A percentile compares a stretch with the other conserved stretches of the same genome.
These are phyloP conservation scores for Silene conica DNA, from an alignment of 148 eudicot genomes.

Conservation along the genomic window DNA sequence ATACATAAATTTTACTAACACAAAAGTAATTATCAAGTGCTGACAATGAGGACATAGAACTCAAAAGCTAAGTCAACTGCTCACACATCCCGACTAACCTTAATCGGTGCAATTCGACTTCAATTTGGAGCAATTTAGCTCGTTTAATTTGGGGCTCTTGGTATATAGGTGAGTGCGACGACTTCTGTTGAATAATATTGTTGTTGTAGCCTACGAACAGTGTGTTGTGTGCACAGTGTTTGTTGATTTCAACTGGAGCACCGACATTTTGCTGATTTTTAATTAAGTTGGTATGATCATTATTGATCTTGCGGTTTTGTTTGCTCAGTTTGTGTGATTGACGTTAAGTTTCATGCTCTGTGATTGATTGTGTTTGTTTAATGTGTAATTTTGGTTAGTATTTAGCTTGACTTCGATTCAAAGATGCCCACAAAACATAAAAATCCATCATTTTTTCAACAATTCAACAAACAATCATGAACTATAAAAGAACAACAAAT, in stretches of 20 bases:
- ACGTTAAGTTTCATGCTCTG: neutral
- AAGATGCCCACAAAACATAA: too few relatives aligned
- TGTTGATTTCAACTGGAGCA: neutral
- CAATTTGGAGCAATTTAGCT: slow-evolving; percentile 7
- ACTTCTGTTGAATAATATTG: slow-evolving; percentile 13
- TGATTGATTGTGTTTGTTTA: slow-evolving; percentile 5
- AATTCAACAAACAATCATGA: too few relatives aligned
- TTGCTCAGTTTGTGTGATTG: slow-evolving; percentile 1
- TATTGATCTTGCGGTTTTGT: slow-evolving; percentile 1
- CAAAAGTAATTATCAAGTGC: too few relatives aligned
- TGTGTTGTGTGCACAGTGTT: neutral
- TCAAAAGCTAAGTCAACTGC: too few relatives aligned
- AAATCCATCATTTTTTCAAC: too few relatives aligned
- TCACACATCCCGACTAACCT: too few relatives aligned
- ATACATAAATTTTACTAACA: too few relatives aligned
- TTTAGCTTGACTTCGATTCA: neutral
- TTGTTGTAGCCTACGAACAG: slow-evolving; percentile 10
- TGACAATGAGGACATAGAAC: too few relatives aligned
- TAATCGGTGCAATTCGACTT: too few relatives aligned
- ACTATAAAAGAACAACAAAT: too few relatives aligned
- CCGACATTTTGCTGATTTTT: slow-evolving; percentile 13
- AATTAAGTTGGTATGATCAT: slow-evolving; percentile 1
- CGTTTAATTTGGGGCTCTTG: neutral
- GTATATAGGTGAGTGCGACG: neutral
- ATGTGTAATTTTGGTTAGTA: neutral